Evolutionary conservation across 2,329 filamentous ascomycete genomes (phyloP).

Genomic region (Eutypella sp.): DNA sequence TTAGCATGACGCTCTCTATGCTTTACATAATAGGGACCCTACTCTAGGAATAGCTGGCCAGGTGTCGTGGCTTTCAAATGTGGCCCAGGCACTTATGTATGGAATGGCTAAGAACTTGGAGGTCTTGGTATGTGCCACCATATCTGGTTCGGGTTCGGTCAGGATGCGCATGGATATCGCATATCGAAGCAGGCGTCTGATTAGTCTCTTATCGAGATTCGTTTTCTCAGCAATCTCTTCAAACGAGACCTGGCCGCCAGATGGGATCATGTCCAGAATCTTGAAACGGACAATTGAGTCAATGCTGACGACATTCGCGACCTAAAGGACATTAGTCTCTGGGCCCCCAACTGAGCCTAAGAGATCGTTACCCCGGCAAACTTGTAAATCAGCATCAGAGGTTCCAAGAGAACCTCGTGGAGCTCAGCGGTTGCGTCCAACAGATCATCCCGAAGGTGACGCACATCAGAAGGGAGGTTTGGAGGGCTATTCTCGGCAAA

Average conservation of each 20-base stretch:
- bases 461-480: slow-evolving; percentile 8
- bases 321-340: slow-evolving; percentile 8
- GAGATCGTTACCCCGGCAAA: slow-evolving; percentile 11
- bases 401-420: slow-evolving; percentile 43
- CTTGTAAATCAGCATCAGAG: slow-evolving; percentile 27
- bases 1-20: slow-evolving; percentile 3
- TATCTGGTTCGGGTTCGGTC: slow-evolving; percentile 20
- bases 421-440: slow-evolving; percentile 17
- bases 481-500: slow-evolving; percentile 12
- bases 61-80: slow-evolving; percentile 9
- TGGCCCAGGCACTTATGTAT: slow-evolving; percentile 13
- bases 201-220: slow-evolving; percentile 12
- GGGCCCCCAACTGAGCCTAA: background rate
- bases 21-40: slow-evolving; percentile 7
- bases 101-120: slow-evolving; percentile 14
- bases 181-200: slow-evolving; percentile 22
- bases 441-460: slow-evolving; percentile 10
- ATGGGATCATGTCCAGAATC: slow-evolving; percentile 19
- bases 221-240: slow-evolving; percentile 13
- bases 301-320: slow-evolving; percentile 14
- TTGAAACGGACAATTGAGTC: slow-evolving; percentile 22
- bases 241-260: slow-evolving; percentile 15
- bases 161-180: slow-evolving; percentile 27
- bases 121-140: slow-evolving; percentile 24
- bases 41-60: slow-evolving; percentile 16